These are phyloP conservation scores for Kwoniella dejecticola DNA, from an alignment of 768 basidiomycete species.

Conservation along the genomic window DNA sequence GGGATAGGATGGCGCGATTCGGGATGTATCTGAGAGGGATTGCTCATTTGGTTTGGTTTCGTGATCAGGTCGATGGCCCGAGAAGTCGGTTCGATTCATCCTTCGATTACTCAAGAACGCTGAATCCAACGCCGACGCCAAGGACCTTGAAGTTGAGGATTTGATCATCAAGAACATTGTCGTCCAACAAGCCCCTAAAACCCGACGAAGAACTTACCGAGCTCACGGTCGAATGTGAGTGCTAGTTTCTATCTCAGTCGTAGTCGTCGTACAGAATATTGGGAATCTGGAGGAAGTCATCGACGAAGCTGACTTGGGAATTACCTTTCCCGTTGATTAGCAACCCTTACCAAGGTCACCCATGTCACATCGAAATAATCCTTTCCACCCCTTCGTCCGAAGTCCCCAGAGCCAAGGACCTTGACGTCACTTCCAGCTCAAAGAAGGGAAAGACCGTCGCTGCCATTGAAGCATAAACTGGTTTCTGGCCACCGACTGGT, in stretches of 20 bases:
- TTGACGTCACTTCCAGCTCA: conserved; percentile 61
- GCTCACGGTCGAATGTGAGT: conserved; percentile 57
- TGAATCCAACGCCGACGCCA: conserved; percentile 97
- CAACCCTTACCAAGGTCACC: conserved; percentile 99
- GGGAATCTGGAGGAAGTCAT: background rate
- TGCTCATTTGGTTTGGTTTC: background rate
- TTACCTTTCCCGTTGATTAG: conserved; percentile 14
- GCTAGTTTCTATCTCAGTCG: too few relatives aligned
- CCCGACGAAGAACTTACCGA: conserved; percentile 97
- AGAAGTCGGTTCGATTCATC: conserved; percentile 96
- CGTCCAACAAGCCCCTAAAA: conserved; percentile 99
- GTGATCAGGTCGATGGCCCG: conserved; percentile 95
- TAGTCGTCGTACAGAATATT: background rate
- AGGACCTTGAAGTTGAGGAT: conserved; percentile 90
- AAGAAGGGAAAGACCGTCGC: conserved; percentile 54
- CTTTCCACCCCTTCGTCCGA: conserved; percentile 74
- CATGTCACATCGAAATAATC: conserved; percentile 89
- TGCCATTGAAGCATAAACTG: conserved; percentile 53
- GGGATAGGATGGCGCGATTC: too few relatives aligned
- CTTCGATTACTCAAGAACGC: conserved; percentile 95
- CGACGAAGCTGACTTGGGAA: background rate
- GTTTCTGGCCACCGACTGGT: too few relatives aligned
- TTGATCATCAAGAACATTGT: conserved; percentile 94
- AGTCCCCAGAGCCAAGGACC: conserved; percentile 91
- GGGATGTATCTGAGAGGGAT: background rate